phyloP scores from a whole-genome alignment of 495 filamentous ascomycete species.

The Chaetomium tenue region DNA sequence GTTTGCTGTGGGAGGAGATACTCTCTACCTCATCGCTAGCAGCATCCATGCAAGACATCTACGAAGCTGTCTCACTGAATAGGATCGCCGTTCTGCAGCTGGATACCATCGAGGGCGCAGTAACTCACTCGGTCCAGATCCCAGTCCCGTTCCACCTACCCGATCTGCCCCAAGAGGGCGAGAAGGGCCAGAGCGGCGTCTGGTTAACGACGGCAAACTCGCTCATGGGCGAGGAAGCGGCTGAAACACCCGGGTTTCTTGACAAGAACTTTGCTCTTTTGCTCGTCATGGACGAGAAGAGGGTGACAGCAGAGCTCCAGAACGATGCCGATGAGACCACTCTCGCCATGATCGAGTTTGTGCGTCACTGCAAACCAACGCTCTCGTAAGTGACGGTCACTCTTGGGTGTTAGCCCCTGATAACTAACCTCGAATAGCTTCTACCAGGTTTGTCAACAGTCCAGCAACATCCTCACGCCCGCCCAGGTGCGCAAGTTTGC shows the following conservation, averaged over 20 bases:
- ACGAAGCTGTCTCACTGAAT: constrained; percentile 73
- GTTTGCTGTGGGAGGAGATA: constrained; percentile 64
- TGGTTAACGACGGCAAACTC: constrained; percentile 83
- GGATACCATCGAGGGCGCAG: constrained; percentile 46
- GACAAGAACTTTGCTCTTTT: constrained; percentile 85
- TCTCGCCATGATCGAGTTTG: constrained; percentile 74
- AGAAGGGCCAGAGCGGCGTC: constrained; percentile 68
- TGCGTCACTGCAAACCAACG: constrained; percentile 77
- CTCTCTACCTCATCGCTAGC: constrained; percentile 75
- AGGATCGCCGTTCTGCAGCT: constrained; percentile 66
- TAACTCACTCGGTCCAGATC: constrained; percentile 79
- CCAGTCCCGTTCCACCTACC: constrained; percentile 74
- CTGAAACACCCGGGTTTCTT: constrained; percentile 59
- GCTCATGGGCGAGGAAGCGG: constrained; percentile 64
- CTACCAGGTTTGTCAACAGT: constrained; percentile 66
- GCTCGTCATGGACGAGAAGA: constrained; percentile 77
- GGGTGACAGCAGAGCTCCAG: constrained; percentile 79
- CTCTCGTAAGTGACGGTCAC: constrained; percentile 56
- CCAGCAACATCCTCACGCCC: constrained; percentile 66
- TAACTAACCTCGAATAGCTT: constrained; percentile 47
- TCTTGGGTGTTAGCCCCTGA: neutral
- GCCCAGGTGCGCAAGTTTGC: constrained; percentile 79
- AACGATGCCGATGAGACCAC: constrained; percentile 69
- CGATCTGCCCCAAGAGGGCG: constrained; percentile 63
- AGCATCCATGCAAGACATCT: constrained; percentile 76